phyloP scores from a whole-genome alignment of 345 rosid species.

The Eucalyptus regnans region DNA sequence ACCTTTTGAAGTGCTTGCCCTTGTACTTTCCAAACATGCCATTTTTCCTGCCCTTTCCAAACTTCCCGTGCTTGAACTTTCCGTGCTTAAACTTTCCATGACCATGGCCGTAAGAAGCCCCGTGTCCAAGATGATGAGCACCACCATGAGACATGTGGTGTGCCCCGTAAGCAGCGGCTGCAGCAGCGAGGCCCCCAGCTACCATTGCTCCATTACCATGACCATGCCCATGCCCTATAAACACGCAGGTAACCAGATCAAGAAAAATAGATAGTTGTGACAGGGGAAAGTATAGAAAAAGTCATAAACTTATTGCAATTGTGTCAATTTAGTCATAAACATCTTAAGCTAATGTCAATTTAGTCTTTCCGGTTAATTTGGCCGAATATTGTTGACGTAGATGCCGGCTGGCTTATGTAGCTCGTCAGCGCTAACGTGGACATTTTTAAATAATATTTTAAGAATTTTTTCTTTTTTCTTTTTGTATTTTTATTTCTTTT shows the following conservation, averaged over 20 bases:
- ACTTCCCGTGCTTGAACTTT: constrained; percentile 23
- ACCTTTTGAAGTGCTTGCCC: constrained; percentile 37
- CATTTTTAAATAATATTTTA: too few species aligned
- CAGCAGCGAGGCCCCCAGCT: constrained; percentile 70
- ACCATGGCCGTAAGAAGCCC: constrained; percentile 31
- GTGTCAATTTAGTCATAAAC: neutral
- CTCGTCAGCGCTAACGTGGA: rapidly evolving
- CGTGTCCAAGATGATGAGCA: constrained; percentile 4
- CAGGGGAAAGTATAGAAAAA: neutral
- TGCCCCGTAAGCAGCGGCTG: constrained; percentile 60
- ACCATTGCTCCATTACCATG: constrained; percentile 44
- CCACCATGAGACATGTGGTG: constrained; percentile 59
- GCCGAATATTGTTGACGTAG: neutral
- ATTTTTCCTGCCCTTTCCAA: constrained; percentile 52
- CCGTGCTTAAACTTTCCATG: constrained; percentile 30
- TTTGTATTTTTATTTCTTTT: rapidly evolving
- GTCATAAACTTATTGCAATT: rapidly evolving
- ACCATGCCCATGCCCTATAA: constrained; percentile 31
- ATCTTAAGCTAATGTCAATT: too few species aligned
- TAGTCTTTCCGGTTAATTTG: rapidly evolving
- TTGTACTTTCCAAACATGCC: constrained; percentile 65
- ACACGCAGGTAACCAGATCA: neutral
- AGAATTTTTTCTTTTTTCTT: rapidly evolving
- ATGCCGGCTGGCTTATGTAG: neutral
- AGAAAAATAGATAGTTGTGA: neutral